Conservation (phyloP, 73 alveolate species). For the Effrenium voratum region DNA sequence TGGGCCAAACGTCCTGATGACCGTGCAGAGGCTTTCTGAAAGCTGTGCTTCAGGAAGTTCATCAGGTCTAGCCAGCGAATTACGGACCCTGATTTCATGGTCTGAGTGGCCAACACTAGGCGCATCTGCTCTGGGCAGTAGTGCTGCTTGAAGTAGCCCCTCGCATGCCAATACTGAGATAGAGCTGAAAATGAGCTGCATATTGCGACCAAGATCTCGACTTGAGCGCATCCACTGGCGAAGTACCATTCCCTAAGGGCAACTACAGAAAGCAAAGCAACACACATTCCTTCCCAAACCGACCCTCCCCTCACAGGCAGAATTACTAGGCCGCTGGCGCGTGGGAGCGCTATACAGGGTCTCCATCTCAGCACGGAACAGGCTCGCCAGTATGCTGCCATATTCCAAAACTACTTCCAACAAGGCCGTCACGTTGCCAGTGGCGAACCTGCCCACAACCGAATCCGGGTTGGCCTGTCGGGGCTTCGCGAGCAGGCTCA, state of each 20-base stretch:
- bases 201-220: not conserved
- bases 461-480: slow-evolving; percentile 60
- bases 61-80: too few relatives aligned
- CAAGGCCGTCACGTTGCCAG: slow-evolving; percentile 40
- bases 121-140: slow-evolving; percentile 87
- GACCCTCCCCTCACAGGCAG: not conserved
- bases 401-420: not conserved
- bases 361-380: slow-evolving; percentile 1
- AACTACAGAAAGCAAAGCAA: not conserved
- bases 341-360: slow-evolving; percentile 32
- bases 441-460: slow-evolving; percentile 57
- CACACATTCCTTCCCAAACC: not conserved
- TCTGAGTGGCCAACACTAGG: too few relatives aligned
- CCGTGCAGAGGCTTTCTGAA: not conserved
- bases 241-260: slow-evolving; percentile 52
- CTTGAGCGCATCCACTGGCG: slow-evolving; percentile 86
- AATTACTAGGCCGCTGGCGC: not conserved
- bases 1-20: slow-evolving; percentile 67
- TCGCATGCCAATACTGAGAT: not conserved
- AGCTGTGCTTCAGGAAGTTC: too few relatives aligned
- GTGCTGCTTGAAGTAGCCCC: slow-evolving; percentile 66
- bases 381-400: not conserved
- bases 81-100: too few relatives aligned
- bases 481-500: not conserved
- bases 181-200: not conserved